Evolutionary conservation across 129 eudicot species (phyloP), one percentile per base, ranked within the genome.

Genomic region (Helianthus tuberosus): DNA sequence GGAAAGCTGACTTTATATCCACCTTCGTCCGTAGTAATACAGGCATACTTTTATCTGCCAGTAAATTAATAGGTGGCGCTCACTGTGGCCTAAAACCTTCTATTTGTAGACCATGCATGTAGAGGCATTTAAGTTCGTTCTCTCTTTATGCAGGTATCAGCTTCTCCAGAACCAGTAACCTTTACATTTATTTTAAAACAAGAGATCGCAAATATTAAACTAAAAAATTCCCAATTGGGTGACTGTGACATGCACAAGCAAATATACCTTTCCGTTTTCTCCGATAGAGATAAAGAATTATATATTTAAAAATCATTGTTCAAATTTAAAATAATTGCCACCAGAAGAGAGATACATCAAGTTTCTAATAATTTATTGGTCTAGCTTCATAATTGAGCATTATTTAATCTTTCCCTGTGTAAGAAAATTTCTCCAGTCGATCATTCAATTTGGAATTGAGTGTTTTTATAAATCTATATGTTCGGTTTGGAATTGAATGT

Each of bases 231-330:
- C 47, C 52, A 59, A 48, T 69, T 77, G 23, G 69, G 14, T 69
- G 76, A 69, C 8, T 13, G 44, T 36, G 81, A 77, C 81, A 9
- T 69, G 75, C 53, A 62, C 64, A 60, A 61, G 64, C 75, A 69
- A 68, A 77, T 77, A 77, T 61, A 60, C 76, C 76, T 59, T 36
- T 32, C 76, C 64, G 15, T 58, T 69, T 76, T 69, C 54, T 68
- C 70, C 64, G 3, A 49, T 14, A 60, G 52, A 69, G 71, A 77
- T 51, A 69, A 77, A 54, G 63, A 61, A 59, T 69, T 71, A 61
- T 12, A 69, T 59, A 17, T 16, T 69, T 60, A 35, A 11, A 44
- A 14, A 2, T 51, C 29, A 69, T 54, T 69, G 48, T 51, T 20
- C 10, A 53, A 27, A 14, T 35, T 36, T 55, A 48, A 77, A 17